Evolutionary conservation across 179 eudicot species (phyloP), one percentile per base, ranked within the genome.

Genomic region (Carnegiea gigantea): DNA sequence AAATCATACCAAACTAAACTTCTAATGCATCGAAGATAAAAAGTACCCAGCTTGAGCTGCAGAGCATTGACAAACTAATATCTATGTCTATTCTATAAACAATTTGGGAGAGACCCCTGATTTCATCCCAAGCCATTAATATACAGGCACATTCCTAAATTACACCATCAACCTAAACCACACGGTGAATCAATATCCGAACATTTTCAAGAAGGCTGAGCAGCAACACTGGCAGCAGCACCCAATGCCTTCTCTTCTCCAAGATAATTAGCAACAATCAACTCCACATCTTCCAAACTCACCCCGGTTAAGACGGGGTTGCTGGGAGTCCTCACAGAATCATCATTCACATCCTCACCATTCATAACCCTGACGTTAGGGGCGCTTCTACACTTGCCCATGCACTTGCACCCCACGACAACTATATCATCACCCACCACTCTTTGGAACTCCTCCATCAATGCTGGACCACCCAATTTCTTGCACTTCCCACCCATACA

Each of bases 401-500:
- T 86, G 81, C 98, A 95, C 86, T 93, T 95, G 87, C 98, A 93
- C 18, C 93, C 95, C n/a, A 86, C 90, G n/a, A 89, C 98, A 2
- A 80, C 85, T 43, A 80, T 93, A 64, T 81, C 90, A 18, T 70
- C 81, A 13, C 93, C 97, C n/a, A 88, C 77, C 44, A 83, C 91
- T 76, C 81, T 89, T 78, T 83, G 89, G 53, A 95, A 92, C 80
- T 91, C 92, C 49, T 88, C 91, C 77, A 93, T 73, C 84, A 95
- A 48, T 11, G 81, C 82, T 0, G 82, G 90, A 48, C 88, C 89
- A 0, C 98, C 98, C 10, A 87, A 87, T 83, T 89, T 95, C 91
- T 87, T 92, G 84, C 98, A 95, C 80, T 95, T 95, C 3, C 95
- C 95, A 13, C 98, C 98, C 97, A 92, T 95, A 77, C 98, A 95